A percentile compares a stretch with the other conserved stretches of the same genome.
phyloP scores from a whole-genome alignment of 495 filamentous ascomycete species.

The Mytilinidion resinicola region DNA sequence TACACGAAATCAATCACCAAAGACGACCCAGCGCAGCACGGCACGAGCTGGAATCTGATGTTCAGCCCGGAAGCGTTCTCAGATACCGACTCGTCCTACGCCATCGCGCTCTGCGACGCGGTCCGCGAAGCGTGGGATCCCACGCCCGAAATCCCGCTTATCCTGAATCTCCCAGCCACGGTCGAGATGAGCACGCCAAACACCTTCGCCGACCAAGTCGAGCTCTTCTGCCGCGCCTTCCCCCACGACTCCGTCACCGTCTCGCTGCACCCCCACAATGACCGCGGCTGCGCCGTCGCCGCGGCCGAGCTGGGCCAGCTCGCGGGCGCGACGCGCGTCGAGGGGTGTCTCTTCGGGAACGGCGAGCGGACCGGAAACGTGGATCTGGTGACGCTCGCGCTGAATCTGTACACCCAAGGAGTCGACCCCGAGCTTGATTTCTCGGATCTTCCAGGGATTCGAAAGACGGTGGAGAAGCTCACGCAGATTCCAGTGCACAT shows the following conservation, averaged over 20 bases:
- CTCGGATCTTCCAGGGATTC: constrained; percentile 79
- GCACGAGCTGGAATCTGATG: constrained; percentile 88
- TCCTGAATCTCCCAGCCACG: constrained; percentile 96
- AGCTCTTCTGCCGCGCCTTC: constrained; percentile 82
- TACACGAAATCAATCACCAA: constrained; percentile 88
- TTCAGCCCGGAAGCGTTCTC: constrained; percentile 97
- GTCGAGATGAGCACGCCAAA: constrained; percentile 96
- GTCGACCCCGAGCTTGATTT: constrained; percentile 83
- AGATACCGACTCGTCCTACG: constrained; percentile 79
- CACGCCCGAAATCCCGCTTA: constrained; percentile 71
- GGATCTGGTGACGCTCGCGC: constrained; percentile 85
- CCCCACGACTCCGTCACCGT: constrained; percentile 72
- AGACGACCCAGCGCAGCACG: constrained; percentile 70
- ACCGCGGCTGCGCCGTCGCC: constrained; percentile 84
- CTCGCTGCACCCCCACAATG: constrained; percentile 88
- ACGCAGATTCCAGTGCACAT: constrained; percentile 96
- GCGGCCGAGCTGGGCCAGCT: constrained; percentile 92
- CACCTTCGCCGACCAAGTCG: constrained; percentile 92
- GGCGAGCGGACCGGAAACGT: constrained; percentile 96
- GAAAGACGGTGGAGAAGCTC: constrained; percentile 82
- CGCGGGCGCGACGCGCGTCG: constrained; percentile 90
- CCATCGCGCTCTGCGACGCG: constrained; percentile 79
- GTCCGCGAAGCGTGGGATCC: constrained; percentile 96
- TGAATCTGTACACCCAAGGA: constrained; percentile 96
- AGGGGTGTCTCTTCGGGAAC: constrained; percentile 93